Conservation (phyloP, 148 eudicot species). For the Camellia sinensis region DNA sequence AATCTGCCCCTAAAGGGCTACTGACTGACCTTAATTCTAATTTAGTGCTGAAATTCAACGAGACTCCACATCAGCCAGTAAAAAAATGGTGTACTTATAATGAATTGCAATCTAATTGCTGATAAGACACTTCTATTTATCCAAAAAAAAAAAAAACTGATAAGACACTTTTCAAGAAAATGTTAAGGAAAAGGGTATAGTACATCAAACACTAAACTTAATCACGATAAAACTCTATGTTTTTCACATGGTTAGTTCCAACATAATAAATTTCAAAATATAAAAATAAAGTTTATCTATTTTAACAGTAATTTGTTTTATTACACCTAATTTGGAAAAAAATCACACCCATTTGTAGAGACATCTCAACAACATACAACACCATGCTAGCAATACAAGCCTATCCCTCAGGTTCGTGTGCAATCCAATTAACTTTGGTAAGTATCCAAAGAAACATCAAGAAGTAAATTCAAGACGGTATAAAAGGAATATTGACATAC, state of each 20-base stretch:
- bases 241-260: neutral
- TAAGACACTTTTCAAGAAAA: neutral
- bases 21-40: no score
- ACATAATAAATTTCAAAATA: no score
- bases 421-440: neutral
- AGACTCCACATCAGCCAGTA: no score
- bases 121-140: neutral
- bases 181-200: neutral
- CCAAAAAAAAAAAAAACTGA: neutral
- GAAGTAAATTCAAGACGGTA: neutral
- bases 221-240: neutral
- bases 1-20: no score
- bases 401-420: neutral
- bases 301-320: no score
- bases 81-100: neutral
- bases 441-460: neutral
- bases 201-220: neutral
- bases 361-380: neutral
- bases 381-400: neutral
- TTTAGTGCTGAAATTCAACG: no score
- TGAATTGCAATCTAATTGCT: neutral
- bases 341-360: neutral
- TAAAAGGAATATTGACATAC: slow-evolving; percentile 22
- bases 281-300: neutral
- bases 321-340: neutral